Percentiles rank a stretch among this genome's conserved stretches.
Conservation (phyloP, 352 stramenopile genomes). For the Phytopythium chamaehyphon region DNA sequence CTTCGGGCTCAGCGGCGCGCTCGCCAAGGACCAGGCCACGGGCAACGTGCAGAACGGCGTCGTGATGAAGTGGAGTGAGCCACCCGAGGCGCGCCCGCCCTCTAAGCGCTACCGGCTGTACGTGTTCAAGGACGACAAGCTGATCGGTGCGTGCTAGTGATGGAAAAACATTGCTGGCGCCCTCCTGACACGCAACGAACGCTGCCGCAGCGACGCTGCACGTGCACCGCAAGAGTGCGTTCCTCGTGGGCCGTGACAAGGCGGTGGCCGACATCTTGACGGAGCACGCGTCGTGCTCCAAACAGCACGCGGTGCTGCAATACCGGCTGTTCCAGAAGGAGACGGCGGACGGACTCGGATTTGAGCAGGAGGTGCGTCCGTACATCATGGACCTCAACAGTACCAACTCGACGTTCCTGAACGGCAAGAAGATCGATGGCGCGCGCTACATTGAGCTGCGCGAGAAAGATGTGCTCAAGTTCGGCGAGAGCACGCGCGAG, state of each 20-base stretch:
- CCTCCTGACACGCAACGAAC: too few relatives aligned
- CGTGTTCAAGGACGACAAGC: conserved; percentile 93
- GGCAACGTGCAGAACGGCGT: conserved; percentile 97
- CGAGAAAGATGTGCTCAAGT: conserved; percentile 94
- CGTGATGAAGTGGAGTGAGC: conserved; percentile 97
- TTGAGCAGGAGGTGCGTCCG: conserved; percentile 73
- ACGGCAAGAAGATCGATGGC: conserved; percentile 90
- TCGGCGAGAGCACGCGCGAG: conserved; percentile 96
- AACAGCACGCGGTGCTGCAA: conserved; percentile 98
- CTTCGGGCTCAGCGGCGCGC: conserved; percentile 96
- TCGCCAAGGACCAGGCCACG: conserved; percentile 94
- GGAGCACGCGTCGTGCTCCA: conserved; percentile 93
- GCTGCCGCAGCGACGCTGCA: conserved; percentile 94
- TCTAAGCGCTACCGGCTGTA: conserved; percentile 94
- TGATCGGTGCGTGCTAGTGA: conserved; percentile 57
- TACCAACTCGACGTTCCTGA: conserved; percentile 98
- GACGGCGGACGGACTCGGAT: conserved; percentile 48
- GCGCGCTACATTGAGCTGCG: conserved; percentile 96
- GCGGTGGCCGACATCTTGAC: conserved; percentile 94
- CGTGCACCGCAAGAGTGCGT: conserved; percentile 95
- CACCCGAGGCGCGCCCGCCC: conserved; percentile 90
- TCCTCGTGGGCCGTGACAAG: conserved; percentile 92
- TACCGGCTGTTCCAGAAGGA: conserved; percentile 84
- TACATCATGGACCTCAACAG: conserved; percentile 99
- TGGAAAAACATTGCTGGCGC: too few relatives aligned